phyloP scores from a whole-genome alignment of 768 basidiomycete genomes.

The Trametes punicea region DNA sequence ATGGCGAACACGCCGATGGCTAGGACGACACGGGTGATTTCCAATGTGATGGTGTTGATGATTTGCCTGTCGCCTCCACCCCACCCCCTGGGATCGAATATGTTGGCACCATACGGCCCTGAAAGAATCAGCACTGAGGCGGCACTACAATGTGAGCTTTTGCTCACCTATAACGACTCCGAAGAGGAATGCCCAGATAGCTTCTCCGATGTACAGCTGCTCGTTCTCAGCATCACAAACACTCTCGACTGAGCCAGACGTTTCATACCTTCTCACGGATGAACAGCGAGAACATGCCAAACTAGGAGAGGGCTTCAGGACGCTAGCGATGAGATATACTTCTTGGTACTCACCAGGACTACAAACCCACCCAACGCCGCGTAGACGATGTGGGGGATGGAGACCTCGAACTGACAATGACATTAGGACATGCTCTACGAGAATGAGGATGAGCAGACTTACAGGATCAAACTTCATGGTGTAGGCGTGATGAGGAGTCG shows the following conservation, averaged over 20 bases:
- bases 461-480: constrained; percentile 52
- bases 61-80: constrained; percentile 42
- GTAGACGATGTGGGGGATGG: constrained; percentile 73
- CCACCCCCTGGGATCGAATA: constrained; percentile 85
- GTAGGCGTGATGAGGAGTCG: background rate
- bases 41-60: constrained; percentile 80
- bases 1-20: constrained; percentile 98
- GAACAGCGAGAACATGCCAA: constrained; percentile 93
- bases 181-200: constrained; percentile 91
- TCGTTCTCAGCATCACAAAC: constrained; percentile 1
- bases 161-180: constrained; percentile 79
- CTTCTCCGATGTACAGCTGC: constrained; percentile 91
- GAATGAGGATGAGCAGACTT: constrained; percentile 23
- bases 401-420: constrained; percentile 51
- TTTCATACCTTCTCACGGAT: constrained; percentile 72
- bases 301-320: constrained; percentile 42
- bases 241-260: background rate
- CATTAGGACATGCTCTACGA: background rate
- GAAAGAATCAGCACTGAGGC: constrained; percentile 12
- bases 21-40: constrained; percentile 87
- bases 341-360: constrained; percentile 52
- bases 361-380: constrained; percentile 79
- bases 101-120: constrained; percentile 80
- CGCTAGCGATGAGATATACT: background rate
- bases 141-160: background rate